A percentile compares a stretch with the other conserved stretches of the same genome.
Conservation (phyloP, 352 stramenopile genomes). For the Phytophthora podocarpi region DNA sequence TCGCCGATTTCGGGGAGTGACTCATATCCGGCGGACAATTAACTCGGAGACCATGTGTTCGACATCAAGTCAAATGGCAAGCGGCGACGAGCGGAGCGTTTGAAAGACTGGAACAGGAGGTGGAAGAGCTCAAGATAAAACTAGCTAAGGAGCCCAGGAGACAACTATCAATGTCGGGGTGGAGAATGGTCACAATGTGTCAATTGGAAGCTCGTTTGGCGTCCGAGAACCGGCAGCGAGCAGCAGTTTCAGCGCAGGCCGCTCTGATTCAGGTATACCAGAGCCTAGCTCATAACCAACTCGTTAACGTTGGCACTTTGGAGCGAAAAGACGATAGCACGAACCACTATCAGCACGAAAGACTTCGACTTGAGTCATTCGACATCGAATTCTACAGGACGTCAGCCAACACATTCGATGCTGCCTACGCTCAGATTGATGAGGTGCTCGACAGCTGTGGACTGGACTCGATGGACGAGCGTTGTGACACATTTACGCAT, state of each 20-base stretch:
- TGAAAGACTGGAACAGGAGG: background rate
- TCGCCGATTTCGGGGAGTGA: background rate
- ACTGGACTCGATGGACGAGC: background rate
- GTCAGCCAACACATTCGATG: background rate
- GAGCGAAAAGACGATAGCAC: too few relatives aligned
- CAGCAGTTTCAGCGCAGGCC: background rate
- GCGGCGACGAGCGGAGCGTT: background rate
- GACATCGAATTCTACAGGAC: slow-evolving; percentile 1
- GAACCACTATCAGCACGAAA: background rate
- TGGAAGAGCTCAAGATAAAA: background rate
- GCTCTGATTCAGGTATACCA: background rate
- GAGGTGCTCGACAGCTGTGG: background rate
- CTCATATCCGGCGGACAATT: background rate
- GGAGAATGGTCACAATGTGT: slow-evolving; percentile 1
- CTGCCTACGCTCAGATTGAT: slow-evolving; percentile 5
- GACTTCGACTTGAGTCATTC: background rate
- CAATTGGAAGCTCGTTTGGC: background rate
- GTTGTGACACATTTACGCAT: background rate
- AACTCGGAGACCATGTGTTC: background rate
- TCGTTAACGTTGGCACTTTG: background rate
- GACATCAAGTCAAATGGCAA: background rate
- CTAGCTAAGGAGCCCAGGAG: background rate
- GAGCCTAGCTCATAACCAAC: background rate
- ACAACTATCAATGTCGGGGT: background rate
- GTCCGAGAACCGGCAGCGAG: background rate